Evolutionary conservation across 176 grass and related monocot genomes (phyloP).

Genomic region (Musa itinerans): DNA sequence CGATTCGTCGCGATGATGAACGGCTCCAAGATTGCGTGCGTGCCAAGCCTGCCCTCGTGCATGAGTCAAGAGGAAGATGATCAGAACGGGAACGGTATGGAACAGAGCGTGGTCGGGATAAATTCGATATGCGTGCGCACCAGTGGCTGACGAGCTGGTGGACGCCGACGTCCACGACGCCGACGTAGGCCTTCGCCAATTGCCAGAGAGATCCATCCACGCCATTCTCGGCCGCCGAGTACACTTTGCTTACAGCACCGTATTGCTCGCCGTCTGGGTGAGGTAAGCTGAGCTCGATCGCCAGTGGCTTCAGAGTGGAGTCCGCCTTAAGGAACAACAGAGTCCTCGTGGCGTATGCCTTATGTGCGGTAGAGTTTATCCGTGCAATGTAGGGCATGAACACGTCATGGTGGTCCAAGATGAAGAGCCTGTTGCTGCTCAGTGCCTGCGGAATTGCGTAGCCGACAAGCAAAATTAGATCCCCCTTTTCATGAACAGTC

Average conservation of each 20-base stretch:
- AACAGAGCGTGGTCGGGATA: background rate
- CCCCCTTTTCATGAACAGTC: background rate
- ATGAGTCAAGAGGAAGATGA: background rate
- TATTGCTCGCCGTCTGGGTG: constrained; percentile 20
- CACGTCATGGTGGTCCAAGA: constrained; percentile 86
- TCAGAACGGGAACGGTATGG: background rate
- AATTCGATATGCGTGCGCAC: background rate
- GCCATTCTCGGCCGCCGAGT: background rate
- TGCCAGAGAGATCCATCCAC: background rate
- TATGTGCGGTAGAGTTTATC: constrained; percentile 44
- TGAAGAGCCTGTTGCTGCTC: constrained; percentile 41
- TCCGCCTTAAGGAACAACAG: constrained; percentile 57
- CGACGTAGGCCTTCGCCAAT: background rate
- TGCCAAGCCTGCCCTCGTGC: background rate
- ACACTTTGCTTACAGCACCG: background rate
- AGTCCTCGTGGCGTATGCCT: constrained; percentile 71
- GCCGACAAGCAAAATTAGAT: too few relatives aligned
- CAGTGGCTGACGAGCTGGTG: background rate
- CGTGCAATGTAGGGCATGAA: constrained; percentile 63
- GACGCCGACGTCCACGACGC: background rate
- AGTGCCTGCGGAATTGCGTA: constrained; percentile 29
- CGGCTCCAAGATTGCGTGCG: background rate
- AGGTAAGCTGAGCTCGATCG: constrained; percentile 69
- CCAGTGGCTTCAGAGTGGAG: constrained; percentile 37
- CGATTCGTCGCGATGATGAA: background rate